Evolutionary conservation across 768 basidiomycete species (phyloP), one percentile per base, ranked within the genome.

Genomic region (Agaricus bisporus): DNA sequence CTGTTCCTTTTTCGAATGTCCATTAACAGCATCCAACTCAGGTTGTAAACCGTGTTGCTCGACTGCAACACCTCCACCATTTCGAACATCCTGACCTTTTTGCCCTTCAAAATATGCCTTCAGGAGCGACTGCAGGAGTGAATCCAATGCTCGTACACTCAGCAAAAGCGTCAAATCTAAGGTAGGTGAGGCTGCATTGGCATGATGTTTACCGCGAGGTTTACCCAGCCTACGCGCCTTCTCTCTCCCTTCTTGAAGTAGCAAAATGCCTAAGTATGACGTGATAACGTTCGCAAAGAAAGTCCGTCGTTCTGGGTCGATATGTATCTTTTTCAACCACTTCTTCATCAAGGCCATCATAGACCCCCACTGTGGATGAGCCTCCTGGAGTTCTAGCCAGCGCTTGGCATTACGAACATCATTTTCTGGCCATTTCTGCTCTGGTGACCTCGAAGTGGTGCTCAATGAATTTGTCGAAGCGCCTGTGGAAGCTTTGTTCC

Each of bases 81-180:
- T n/a, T 28, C n/a, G 12, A 10, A n/a, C 28, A 29, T 28, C 22
- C 35, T 42, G 28, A 15, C 28, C 20, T 7, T 35, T 22, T 35
- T 17, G 45, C 20, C 36, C 20, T 18, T 35, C 57, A 11, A 66
- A 67, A 28, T 55, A 57, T 18, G 64, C 62, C 51, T 73, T 69
- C 32, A 88, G 72, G 9, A 76, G 66, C 0, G 66, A 56, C 63
- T 89, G 89, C 1, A 83, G 63, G 14, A 74, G 49, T 7, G 80
- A 77, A 61, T 91, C 89, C 42, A 86, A 60, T 1, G 88, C 86
- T 41, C 88, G 79, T 26, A 88, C 85, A 46, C 85, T 65, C 25
- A 89, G 66, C 2, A 91, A 68, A 0, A 91, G 67, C 14, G 80
- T 88, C 36, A 91, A 69, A 59, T 88, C 85, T 18, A 90, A 63